Base-by-base conservation (phyloP, 148 eudicot genomes). In the Rhododendron ovatum region DNA sequence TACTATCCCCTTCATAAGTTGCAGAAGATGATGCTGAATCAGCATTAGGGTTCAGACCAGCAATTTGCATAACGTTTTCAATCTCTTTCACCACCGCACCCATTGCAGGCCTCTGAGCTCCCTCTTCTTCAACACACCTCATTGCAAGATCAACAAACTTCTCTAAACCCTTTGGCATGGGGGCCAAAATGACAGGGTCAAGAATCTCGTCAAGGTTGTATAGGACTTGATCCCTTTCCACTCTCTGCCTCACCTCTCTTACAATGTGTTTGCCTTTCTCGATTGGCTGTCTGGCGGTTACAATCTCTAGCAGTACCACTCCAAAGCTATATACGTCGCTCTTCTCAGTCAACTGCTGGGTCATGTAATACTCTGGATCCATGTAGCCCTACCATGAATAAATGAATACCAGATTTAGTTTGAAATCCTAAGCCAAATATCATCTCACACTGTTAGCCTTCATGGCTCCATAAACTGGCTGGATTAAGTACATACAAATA, bases 71-170 rank as follows among this genome's bases (percentile, higher is more conserved):
- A 45, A 94, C 87, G 48, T 65, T 85, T 85, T 95, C 98, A 7
- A 95, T 88, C 90, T 93, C 94, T 92, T 91, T 94, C 22, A 94
- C 93, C 35, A 92, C 96, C 63, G 92, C 96, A 8, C 96, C 91
- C 97, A 93, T 94, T 57, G 89, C 75, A 28, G 98, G 98, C 82
- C 98, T 90, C 43, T 57, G 85, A 57, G 78, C 50, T 61, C 93
- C 93, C 4, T 91, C 26, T 78, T 96, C 98, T 63, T 92, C 89
- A n/a, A 91, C 92, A 74, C 98, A 96, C n/a, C 87, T 90, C 90
- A 96, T 22, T 57, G 98, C 94, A 57, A 94, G 65, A 83, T 91
- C 93, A 82, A 93, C 92, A 84, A 89, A 92, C 78, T 73, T 91
- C 86, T 93, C 95, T 0, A 94, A 87, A 37, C 96, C 96, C 28